Evolutionary conservation across 495 filamentous ascomycete genomes (phyloP).

Genomic region (Neurospora sp.): DNA sequence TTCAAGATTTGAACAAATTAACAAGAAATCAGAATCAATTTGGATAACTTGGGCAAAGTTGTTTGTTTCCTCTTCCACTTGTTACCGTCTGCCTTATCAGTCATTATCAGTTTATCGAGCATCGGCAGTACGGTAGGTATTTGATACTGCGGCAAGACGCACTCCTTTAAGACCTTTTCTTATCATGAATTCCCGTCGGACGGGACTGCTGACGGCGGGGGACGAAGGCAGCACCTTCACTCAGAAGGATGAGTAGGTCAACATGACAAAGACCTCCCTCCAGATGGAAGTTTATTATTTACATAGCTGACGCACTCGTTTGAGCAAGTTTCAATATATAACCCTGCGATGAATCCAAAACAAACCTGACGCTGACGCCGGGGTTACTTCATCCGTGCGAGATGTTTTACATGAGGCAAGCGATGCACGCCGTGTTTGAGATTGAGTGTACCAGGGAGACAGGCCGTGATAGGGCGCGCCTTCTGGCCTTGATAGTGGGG

Average conservation of each 20-base stretch:
- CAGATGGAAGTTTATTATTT: background rate
- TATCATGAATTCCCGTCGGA: background rate
- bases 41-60: background rate
- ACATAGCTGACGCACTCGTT: background rate
- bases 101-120: background rate
- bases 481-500: constrained; percentile 2
- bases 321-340: background rate
- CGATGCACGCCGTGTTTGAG: constrained; percentile 12
- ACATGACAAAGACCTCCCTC: background rate
- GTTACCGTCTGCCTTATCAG: background rate
- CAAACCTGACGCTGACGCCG: background rate
- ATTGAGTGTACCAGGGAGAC: constrained; percentile 6
- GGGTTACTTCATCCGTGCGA: background rate
- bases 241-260: background rate
- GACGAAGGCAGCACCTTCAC: background rate
- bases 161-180: background rate
- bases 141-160: background rate
- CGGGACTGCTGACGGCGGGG: background rate
- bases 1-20: background rate
- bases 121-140: background rate
- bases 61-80: background rate
- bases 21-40: background rate
- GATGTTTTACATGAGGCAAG: constrained; percentile 2
- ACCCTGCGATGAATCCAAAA: background rate
- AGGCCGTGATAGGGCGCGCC: constrained; percentile 4